Evolutionary conservation across 768 basidiomycete species (phyloP).

Genomic region (Serpula lacrymans): DNA sequence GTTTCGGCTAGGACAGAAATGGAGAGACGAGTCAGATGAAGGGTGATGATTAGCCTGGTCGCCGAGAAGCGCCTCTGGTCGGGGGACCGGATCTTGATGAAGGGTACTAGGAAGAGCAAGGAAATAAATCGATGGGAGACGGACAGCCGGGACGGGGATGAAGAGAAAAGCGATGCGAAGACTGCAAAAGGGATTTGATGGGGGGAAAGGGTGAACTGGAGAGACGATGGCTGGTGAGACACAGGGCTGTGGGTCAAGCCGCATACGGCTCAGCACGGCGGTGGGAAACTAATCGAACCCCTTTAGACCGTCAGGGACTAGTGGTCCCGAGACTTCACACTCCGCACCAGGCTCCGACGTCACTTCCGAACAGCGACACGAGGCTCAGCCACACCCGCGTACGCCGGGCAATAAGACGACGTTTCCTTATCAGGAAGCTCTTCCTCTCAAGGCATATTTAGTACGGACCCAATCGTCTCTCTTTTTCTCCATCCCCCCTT

Average conservation of each 20-base stretch:
- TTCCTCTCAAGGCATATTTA: slow-evolving; percentile 25
- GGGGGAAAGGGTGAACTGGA: background rate
- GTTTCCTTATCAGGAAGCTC: slow-evolving; percentile 10
- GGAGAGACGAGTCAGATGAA: slow-evolving; percentile 3
- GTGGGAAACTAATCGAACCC: too few species aligned
- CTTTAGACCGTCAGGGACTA: too few species aligned
- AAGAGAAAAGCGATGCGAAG: slow-evolving; percentile 13
- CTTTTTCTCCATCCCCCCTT: slow-evolving; percentile 36
- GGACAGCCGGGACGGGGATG: slow-evolving; percentile 20
- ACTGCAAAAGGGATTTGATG: slow-evolving; percentile 12
- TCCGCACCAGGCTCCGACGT: too few species aligned
- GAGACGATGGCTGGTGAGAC: too few species aligned
- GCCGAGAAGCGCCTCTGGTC: slow-evolving; percentile 17
- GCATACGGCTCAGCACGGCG: too few species aligned
- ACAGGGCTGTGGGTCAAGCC: background rate
- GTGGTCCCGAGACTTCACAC: too few species aligned
- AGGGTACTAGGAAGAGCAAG: background rate
- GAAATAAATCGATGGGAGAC: slow-evolving; percentile 19
- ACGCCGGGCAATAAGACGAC: slow-evolving; percentile 3
- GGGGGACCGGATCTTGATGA: slow-evolving; percentile 25
- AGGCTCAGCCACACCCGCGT: background rate
- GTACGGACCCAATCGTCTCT: slow-evolving; percentile 30
- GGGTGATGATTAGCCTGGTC: slow-evolving; percentile 7
- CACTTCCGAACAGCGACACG: background rate
- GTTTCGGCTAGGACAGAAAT: slow-evolving; percentile 8